Conservation (phyloP, 1,284 basidiomycete genomes). For the Crocinoboletus sp. region DNA sequence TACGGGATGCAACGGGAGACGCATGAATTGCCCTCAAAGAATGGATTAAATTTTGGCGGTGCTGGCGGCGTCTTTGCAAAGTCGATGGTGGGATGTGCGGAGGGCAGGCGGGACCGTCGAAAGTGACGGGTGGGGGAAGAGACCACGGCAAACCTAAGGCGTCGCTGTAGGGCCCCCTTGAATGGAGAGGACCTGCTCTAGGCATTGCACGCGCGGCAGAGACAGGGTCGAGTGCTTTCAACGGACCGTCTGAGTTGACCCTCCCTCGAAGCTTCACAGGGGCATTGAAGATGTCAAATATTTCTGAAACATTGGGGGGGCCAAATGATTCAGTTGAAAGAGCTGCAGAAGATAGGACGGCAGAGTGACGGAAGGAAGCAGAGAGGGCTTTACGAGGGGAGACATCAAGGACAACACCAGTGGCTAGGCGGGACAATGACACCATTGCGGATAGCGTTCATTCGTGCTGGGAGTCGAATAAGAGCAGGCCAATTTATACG, state of each 20-base stretch:
- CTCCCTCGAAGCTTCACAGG: conserved; percentile 34
- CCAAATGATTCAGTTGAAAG: conserved; percentile 5
- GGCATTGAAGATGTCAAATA: conserved; percentile 42
- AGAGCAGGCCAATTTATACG: conserved; percentile 20
- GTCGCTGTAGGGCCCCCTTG: conserved; percentile 2
- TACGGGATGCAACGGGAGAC: conserved; percentile 12
- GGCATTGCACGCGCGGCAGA: neutral
- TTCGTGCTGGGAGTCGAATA: neutral
- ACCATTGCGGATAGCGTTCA: conserved; percentile 15
- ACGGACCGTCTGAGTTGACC: neutral
- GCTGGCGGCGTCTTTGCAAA: conserved; percentile 14
- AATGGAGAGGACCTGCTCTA: neutral
- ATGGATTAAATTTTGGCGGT: conserved; percentile 9
- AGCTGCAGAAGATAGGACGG: conserved; percentile 4
- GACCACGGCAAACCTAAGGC: conserved; percentile 18
- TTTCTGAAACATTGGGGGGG: conserved; percentile 9
- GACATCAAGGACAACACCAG: conserved; percentile 5
- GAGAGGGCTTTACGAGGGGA: conserved; percentile 9
- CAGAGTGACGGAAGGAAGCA: conserved; percentile 7
- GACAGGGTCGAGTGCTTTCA: neutral
- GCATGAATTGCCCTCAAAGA: neutral
- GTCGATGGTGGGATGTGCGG: conserved; percentile 26
- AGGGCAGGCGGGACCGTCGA: conserved; percentile 44
- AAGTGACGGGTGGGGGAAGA: conserved; percentile 40
- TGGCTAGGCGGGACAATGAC: conserved; percentile 5